Base-by-base conservation (phyloP, 495 filamentous ascomycete genomes). In the Penicillium desertorum region DNA sequence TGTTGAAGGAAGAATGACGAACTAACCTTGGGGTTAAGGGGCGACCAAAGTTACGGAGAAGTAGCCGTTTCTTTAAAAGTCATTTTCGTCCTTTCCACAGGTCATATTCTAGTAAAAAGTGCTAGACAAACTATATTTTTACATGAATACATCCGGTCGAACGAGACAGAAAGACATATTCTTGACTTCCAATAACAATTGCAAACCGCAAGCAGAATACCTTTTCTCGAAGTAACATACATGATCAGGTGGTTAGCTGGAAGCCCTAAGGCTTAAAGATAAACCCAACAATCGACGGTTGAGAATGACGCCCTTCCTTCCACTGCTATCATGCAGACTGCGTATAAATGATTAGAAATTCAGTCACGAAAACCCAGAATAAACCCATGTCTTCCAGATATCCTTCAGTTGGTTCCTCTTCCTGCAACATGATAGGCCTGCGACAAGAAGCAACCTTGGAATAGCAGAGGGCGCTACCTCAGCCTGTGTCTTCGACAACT, bases 401-500 rank as follows among this genome's bases (percentile, higher is more conserved):
- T 36, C 34, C 14, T 37, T 37, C 34, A 5, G 32, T 36, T 16
- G 32, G 10, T 11, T 36, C 5, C 5, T n/a, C 14, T n/a, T n/a
- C 14, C 5, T 7, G 14, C 34, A 36, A 14, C 10, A 2, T 14
- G 7, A 37, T 5, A 37, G 5, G 0, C 14, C 34, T 7, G 5
- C 4, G n/a, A 16, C 9, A 3, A 16, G 5, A n/a, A 37, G 36
- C 36, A 39, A 8, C 0, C n/a, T n/a, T n/a, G n/a, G n/a, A n/a
- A n/a, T n/a, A 17, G 7, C 36, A 42, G 3, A 16, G 6, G 27
- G 2, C 56, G 2, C 56, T 58, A 58, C 37, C 58, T 29, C 48
- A 57, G 17, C 16, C 58, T 43, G 23, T 60, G 56, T 36, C 58
- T 51, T n/a, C 51, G 57, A 44, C 57, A 60, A n/a, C 50, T 41